Evolutionary conservation across 148 eudicot genomes (phyloP).

Genomic region (Heliosperma pusillum): DNA sequence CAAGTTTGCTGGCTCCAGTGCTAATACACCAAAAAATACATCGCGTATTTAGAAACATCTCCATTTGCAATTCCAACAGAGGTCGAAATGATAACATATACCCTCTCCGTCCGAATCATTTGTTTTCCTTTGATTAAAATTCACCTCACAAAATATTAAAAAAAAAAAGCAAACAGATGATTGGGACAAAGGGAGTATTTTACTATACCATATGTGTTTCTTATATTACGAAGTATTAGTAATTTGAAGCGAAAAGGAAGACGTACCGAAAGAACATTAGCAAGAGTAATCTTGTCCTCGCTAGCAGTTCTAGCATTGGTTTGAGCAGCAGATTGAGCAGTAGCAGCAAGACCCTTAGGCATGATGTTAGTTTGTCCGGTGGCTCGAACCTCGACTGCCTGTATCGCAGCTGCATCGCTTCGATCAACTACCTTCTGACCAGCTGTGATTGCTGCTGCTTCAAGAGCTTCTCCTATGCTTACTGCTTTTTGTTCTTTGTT

Average conservation of each 20-base stretch:
- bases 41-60: too few species aligned
- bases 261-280: conserved; percentile 53
- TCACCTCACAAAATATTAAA: too few species aligned
- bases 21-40: too few species aligned
- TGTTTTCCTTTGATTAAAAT: too few species aligned
- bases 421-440: conserved; percentile 54
- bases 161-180: too few species aligned
- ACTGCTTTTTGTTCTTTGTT: conserved; percentile 26
- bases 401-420: conserved; percentile 83
- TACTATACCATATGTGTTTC: too few species aligned
- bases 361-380: conserved; percentile 73
- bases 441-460: conserved; percentile 58
- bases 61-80: too few species aligned
- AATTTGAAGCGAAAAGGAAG: neutral
- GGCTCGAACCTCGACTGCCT: conserved; percentile 82
- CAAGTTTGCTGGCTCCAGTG: too few species aligned
- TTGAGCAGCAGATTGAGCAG: conserved; percentile 84
- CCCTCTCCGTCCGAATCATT: too few species aligned
- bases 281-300: conserved; percentile 56
- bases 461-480: conserved; percentile 78
- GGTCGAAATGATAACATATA: too few species aligned
- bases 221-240: too few species aligned
- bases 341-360: conserved; percentile 81
- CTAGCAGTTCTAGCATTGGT: conserved; percentile 44
- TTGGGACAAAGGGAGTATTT: too few species aligned